Evolutionary conservation across 1,284 basidiomycete genomes (phyloP), one percentile per base, ranked within the genome.

Genomic region (Xerocomus nothofagi): DNA sequence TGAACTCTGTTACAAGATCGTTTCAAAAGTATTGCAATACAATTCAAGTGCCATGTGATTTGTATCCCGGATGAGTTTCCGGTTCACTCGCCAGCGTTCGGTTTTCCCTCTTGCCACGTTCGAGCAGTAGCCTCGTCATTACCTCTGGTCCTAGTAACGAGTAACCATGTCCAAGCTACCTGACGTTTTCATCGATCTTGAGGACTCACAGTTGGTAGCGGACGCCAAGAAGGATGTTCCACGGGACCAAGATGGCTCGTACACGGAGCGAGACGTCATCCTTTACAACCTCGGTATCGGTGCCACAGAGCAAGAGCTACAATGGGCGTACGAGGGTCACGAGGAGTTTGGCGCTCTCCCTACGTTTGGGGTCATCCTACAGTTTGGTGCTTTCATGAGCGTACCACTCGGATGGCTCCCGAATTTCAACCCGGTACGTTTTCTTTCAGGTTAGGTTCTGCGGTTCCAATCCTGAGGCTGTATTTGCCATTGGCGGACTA

Each of bases 341-440:
- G 91, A 95, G 44, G 78, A 87, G 24, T 99, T 99, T 72, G 71
- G 81, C 51, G 86, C 88, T 0, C 72, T 99, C 34, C 95, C 93
- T 2, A 98, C 95, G 0, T 99, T 97, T 63, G 96, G 93, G 50
- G 95, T 99, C 39, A 81, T 99, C 53, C 95, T 96, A n/a, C 93
- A 94, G 67, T 94, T 98, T 69, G 67, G 73, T 32, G 83, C 90
- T 2, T 84, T 79, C 58, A 75, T 78, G 3, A 73, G 77, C 23
- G 51, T 90, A 6, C 67, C 84, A 15, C 73, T 94, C 38, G 93
- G 91, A 72, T 96, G 86, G 81, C 73, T 99, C 55, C 96, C 96
- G 21, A 91, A 98, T 72, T 99, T 88, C 75, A 95, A 93, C 68
- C 93, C 93, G 18, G 91, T 90, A 60, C 45, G 80, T 72, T 27